Base-by-base conservation (phyloP, 1,284 basidiomycete species). In the Irpex sp. region DNA sequence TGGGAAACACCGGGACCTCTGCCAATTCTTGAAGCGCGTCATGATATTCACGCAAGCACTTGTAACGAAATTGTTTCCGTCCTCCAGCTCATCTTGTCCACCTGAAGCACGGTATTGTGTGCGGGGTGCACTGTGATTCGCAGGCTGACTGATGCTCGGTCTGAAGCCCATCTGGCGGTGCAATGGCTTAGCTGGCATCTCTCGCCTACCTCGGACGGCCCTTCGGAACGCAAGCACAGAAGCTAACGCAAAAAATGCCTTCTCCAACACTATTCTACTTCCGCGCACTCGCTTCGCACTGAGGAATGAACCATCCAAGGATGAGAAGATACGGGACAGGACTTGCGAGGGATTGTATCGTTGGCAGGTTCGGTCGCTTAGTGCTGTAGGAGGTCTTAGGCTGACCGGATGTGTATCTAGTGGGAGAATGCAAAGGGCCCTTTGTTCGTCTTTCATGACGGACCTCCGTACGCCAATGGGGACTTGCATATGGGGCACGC, bases 391-490 rank as follows among this genome's bases (percentile, higher is more conserved):
- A 50, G 2, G 11, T 17, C 8, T 50, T 2, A 17, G 8, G 19
- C 19, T 50, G 17, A 50, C 17, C 3, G 8, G 1, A 8, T n/a
- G 7, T 31, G 33, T 15, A 59, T 58, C 19, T 70, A 95, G 93
- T 83, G 79, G 73, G 77, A 87, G 66, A 84, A 90, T 70, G 84
- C 81, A 31, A 76, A 82, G 26, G 84, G 89, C 2, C 83, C 87
- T 0, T 71, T 87, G 55, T 98, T 95, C 72, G 88, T 98, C 26
- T 81, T 97, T 57, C 96, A 97, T 70, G 97, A 99, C 74, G 97
- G 97, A 0, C 97, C 97, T 21, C 97, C 97, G 0, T 99, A 99
- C 71, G 97, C 97, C 1, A 99, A 99, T 73, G 97, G 97, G 0
- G 84, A 93, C 69, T 78, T 99, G 55, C 97, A 99, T 72, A 95